A percentile compares a stretch with the other conserved stretches of the same genome.
phyloP scores from a whole-genome alignment of 225 moss, liverwort and hornwort species.

The Takakia lepidozioides region DNA sequence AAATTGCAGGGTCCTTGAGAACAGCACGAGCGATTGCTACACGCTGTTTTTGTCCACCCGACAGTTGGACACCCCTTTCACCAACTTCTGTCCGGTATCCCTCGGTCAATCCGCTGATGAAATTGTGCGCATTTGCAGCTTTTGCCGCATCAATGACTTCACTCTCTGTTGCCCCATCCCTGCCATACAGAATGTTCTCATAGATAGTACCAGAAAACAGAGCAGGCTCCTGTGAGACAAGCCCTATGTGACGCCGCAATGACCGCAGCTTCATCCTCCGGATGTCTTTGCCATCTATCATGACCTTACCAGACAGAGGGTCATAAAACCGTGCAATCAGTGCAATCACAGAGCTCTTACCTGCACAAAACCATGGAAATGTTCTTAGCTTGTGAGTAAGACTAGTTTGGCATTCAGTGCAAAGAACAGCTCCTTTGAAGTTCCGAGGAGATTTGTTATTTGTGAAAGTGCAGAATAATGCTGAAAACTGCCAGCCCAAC shows the following conservation, averaged over 20 bases:
- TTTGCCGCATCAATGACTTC: constrained; percentile 54
- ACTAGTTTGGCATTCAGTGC: not conserved
- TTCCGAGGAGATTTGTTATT: not conserved
- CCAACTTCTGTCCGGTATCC: constrained; percentile 56
- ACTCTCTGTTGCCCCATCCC: constrained; percentile 41
- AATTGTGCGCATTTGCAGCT: constrained; percentile 51
- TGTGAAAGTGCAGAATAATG: not conserved
- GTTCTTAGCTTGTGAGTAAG: too few species aligned
- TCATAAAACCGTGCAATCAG: constrained; percentile 57
- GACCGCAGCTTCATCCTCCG: constrained; percentile 38
- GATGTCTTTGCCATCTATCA: constrained; percentile 43
- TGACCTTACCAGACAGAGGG: constrained; percentile 33
- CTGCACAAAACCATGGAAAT: constrained; percentile 24
- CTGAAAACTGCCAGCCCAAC: not conserved
- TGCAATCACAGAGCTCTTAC: constrained; percentile 51
- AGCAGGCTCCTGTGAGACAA: constrained; percentile 53
- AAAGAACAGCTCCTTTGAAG: not conserved
- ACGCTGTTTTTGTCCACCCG: constrained; percentile 60
- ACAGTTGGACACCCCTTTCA: constrained; percentile 52
- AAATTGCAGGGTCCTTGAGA: constrained; percentile 45
- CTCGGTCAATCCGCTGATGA: constrained; percentile 40
- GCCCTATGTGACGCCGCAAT: constrained; percentile 53
- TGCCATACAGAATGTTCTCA: constrained; percentile 53
- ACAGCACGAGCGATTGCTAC: constrained; percentile 61
- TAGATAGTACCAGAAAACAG: constrained; percentile 52